Conservation (phyloP, 805 yeast species). For the Yueomyces sinensis region DNA sequence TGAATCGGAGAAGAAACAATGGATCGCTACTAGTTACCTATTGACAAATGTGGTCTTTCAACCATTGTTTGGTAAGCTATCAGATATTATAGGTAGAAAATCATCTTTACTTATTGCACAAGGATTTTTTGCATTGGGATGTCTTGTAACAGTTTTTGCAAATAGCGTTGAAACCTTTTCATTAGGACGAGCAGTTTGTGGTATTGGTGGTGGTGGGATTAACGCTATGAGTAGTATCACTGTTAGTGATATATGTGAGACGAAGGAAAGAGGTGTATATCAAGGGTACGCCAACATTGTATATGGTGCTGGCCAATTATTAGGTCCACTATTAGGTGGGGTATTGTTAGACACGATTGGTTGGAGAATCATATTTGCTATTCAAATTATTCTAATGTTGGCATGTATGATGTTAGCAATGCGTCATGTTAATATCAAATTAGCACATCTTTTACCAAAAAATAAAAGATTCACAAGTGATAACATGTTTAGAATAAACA, state of each 20-base stretch:
- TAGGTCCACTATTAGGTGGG: constrained; percentile 60
- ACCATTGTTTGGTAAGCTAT: constrained; percentile 57
- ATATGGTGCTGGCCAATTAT: constrained; percentile 63
- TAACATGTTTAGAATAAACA: too few species aligned
- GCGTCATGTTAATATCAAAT: too few species aligned
- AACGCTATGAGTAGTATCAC: constrained; percentile 43
- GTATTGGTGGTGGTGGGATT: constrained; percentile 85
- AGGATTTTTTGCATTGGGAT: constrained; percentile 42
- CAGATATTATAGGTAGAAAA: constrained; percentile 62
- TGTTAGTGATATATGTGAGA: constrained; percentile 64
- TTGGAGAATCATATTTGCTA: constrained; percentile 52
- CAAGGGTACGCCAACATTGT: constrained; percentile 74
- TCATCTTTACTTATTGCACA: constrained; percentile 38
- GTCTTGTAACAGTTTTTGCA: constrained; percentile 41
- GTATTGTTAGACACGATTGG: constrained; percentile 24
- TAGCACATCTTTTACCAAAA: too few species aligned
- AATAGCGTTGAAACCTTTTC: constrained; percentile 35
- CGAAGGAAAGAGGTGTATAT: constrained; percentile 64
- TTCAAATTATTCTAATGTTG: constrained; percentile 49
- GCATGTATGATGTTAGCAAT: too few species aligned
- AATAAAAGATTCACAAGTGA: too few species aligned
- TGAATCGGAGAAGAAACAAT: constrained; percentile 47
- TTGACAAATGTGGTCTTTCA: constrained; percentile 61
- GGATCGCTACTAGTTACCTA: constrained; percentile 64
- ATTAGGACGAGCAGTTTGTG: constrained; percentile 53